Evolutionary conservation across 495 filamentous ascomycete species (phyloP).

Genomic region (Evernia prunastri): DNA sequence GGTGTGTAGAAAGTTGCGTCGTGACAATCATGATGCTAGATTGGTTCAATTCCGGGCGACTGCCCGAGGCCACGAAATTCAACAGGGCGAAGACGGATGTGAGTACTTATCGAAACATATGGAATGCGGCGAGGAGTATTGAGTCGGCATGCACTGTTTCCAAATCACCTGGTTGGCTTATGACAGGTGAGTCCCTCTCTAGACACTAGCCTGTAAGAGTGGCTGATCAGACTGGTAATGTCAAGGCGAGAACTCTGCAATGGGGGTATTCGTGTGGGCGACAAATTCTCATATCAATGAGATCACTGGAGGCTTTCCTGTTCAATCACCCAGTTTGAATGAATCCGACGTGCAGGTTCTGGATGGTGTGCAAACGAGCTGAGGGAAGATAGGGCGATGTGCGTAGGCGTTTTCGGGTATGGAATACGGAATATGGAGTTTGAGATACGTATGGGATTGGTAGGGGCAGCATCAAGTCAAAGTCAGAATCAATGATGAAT

Average conservation of each 20-base stretch:
- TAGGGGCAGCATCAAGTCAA: background rate
- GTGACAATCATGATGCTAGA: constrained; percentile 13
- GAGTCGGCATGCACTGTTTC: constrained; percentile 5
- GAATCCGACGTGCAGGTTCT: background rate
- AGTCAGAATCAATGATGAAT: background rate
- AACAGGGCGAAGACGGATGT: background rate
- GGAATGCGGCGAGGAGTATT: background rate
- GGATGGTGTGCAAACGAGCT: background rate
- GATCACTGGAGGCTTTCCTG: background rate
- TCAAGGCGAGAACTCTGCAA: constrained; percentile 7
- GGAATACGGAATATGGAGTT: background rate
- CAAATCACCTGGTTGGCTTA: background rate
- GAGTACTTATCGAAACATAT: constrained; percentile 14
- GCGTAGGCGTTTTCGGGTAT: background rate
- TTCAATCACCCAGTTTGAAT: background rate
- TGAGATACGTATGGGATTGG: background rate
- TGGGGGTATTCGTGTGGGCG: constrained; percentile 16
- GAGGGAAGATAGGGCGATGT: background rate
- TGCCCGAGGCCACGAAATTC: background rate
- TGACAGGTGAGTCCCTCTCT: background rate
- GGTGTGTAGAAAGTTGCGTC: background rate
- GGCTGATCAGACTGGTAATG: background rate
- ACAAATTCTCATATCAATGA: constrained; percentile 9
- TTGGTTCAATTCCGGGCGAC: constrained; percentile 1
- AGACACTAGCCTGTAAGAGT: background rate